These are phyloP conservation scores for Nigrospora osmanthi DNA, from an alignment of 2,329 filamentous ascomycete genomes.

Conservation along the genomic window DNA sequence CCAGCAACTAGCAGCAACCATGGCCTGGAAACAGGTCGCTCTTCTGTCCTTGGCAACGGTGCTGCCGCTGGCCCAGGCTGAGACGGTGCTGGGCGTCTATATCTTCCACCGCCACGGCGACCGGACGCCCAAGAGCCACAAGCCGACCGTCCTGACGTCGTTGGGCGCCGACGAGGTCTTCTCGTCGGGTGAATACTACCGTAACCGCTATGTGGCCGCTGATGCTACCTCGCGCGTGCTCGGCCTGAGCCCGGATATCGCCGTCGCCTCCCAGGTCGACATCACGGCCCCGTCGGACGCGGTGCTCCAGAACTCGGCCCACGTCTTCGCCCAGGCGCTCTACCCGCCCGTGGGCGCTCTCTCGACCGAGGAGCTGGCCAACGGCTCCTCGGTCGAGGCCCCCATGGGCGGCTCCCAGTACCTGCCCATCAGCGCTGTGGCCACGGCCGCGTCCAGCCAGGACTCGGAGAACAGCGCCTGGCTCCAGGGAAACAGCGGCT, in stretches of 20 bases:
- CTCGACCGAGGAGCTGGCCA: constrained; percentile 56
- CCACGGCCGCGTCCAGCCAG: constrained; percentile 42
- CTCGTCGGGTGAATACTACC: constrained; percentile 67
- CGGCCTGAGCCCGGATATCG: constrained; percentile 58
- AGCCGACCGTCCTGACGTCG: constrained; percentile 66
- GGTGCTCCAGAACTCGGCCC: constrained; percentile 74
- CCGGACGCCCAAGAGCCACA: constrained; percentile 68
- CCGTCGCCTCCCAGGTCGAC: constrained; percentile 62
- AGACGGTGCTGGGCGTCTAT: constrained; percentile 74
- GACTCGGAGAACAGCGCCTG: constrained; percentile 49
- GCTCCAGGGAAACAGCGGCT: constrained; percentile 52
- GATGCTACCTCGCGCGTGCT: constrained; percentile 53
- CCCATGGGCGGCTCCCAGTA: constrained; percentile 80
- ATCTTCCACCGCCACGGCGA: constrained; percentile 90
- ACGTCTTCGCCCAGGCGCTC: constrained; percentile 75
- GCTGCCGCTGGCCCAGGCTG: constrained; percentile 31
- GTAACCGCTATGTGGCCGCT: constrained; percentile 62
- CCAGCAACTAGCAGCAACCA: constrained; percentile 6
- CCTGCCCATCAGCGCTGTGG: constrained; percentile 61
- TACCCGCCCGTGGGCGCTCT: constrained; percentile 66
- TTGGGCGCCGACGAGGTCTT: constrained; percentile 73
- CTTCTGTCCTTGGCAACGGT: constrained; percentile 29
- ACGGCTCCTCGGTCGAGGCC: constrained; percentile 57
- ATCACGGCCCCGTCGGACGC: constrained; percentile 66
- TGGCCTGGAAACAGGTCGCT: constrained; percentile 30